Base-by-base conservation (phyloP, 192 early-diverging fungal genomes). In the Rhizophagus clarus region DNA sequence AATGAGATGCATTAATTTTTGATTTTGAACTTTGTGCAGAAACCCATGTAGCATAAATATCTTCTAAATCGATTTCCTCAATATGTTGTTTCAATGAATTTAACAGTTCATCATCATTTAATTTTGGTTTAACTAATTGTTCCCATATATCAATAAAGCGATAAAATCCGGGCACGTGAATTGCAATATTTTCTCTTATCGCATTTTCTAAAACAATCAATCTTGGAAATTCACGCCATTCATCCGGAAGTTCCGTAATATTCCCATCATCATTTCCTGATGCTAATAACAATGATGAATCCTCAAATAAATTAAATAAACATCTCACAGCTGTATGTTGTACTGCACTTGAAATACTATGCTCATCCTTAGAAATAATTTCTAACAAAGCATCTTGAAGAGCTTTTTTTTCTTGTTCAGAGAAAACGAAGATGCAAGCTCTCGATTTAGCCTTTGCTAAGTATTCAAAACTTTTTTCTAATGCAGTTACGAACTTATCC, bases 151-250 rank as follows among this genome's bases (percentile, higher is more conserved):
- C 82, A 60, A 56, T 26, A 29, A 79, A 72, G 3, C 72, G 60
- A 28, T 83, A 80, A 42, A 80, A 83, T 14, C 82, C 82, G 1
- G 79, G 71, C 5, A 80, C 82, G 42, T 61, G 51, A 9, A 83
- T 60, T 40, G 82, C 82, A 47, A 83, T 29, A 69, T 83, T 83
- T 29, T 79, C 79, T 17, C 56, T 71, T 45, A 83, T 40, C 1
- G 74, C 20, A 20, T 79, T 10, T 47, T 83, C 82, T 24, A 83
- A 34, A 24, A 80, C n/a, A 7, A 75, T 51, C 0, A 83, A 26
- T 9, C 79, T 20, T 17, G 79, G 79, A 64, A 74, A 80, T 24
- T 56, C 61, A 22, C 72, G 75, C 45, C 79, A 69, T 22, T 61
- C 40, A 24, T 72, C n/a, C 4, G 66, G 66, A 17, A 71, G 34